phyloP scores from a whole-genome alignment of 2,329 filamentous ascomycete genomes.

The Curvularia lunata region DNA sequence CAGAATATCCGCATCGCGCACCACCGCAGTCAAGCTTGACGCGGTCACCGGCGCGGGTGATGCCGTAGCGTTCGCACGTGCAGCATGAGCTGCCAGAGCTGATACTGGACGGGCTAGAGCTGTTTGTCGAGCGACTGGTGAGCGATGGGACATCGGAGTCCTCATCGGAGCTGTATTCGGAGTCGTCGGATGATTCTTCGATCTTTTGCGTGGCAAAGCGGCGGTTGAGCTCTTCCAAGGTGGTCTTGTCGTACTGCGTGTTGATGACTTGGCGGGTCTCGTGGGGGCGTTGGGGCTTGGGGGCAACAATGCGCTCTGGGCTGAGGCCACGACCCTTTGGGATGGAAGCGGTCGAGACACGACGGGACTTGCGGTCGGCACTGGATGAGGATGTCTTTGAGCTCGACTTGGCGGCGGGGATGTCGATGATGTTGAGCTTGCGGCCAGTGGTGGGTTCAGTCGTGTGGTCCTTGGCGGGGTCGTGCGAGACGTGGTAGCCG shows the following conservation, averaged over 20 bases:
- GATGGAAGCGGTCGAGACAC: constrained; percentile 67
- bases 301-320: constrained; percentile 86
- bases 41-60: constrained; percentile 89
- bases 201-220: constrained; percentile 76
- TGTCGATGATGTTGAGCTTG: constrained; percentile 96
- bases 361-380: constrained; percentile 55
- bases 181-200: constrained; percentile 50
- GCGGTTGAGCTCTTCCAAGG: constrained; percentile 78
- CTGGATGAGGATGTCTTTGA: constrained; percentile 56
- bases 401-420: constrained; percentile 64
- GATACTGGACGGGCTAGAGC: constrained; percentile 68
- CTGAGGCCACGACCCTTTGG: constrained; percentile 89
- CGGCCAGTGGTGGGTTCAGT: constrained; percentile 96
- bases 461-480: constrained; percentile 86
- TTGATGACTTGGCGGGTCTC: constrained; percentile 87
- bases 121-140: constrained; percentile 71
- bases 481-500: constrained; percentile 96
- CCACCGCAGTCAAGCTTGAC: constrained; percentile 97
- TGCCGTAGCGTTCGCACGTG: constrained; percentile 95
- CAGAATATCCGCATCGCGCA: constrained; percentile 80
- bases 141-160: constrained; percentile 78
- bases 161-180: constrained; percentile 70
- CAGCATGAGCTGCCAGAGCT: constrained; percentile 65
- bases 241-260: constrained; percentile 76
- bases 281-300: constrained; percentile 86